phyloP scores from a whole-genome alignment of 345 rosid species.

The Atalantia buxifolia region DNA sequence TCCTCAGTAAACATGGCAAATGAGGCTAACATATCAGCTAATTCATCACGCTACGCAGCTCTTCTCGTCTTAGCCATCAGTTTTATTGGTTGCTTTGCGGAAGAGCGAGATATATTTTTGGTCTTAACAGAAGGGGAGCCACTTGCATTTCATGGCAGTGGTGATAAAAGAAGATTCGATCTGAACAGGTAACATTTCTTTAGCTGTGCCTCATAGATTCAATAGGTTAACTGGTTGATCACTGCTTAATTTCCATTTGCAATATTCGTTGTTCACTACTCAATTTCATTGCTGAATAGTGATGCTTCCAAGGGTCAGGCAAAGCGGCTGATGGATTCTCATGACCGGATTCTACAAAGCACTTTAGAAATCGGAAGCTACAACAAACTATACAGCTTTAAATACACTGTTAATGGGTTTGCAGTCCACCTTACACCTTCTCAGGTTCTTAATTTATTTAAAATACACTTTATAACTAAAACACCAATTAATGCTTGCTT shows the following conservation, averaged over 20 bases:
- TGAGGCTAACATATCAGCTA: not conserved
- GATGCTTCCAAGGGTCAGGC: conserved; percentile 41
- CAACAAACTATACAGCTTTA: conserved; percentile 79
- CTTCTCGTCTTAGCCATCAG: conserved; percentile 26
- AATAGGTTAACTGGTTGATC: not conserved
- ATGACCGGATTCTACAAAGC: conserved; percentile 55
- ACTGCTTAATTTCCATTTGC: not conserved
- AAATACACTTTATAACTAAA: too few relatives aligned
- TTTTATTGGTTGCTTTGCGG: conserved; percentile 28
- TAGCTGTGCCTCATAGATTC: not conserved
- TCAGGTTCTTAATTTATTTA: conserved; percentile 38
- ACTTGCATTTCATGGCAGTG: conserved; percentile 36
- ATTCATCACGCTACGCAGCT: not conserved
- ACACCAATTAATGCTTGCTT: too few relatives aligned
- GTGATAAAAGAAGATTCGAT: conserved; percentile 4
- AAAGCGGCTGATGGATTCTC: conserved; percentile 50
- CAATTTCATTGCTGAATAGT: conserved; percentile 15
- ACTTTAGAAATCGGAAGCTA: conserved; percentile 61
- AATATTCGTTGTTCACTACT: not conserved
- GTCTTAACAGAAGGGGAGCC: conserved; percentile 68
- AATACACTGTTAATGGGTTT: conserved; percentile 70
- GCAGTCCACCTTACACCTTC: conserved; percentile 67
- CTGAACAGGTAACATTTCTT: conserved; percentile 35
- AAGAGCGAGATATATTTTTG: conserved; percentile 43
- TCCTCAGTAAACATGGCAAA: conserved; percentile 16